These are phyloP conservation scores for Hsuehochloa calcarea DNA, from an alignment of 176 grass and related monocot genomes.

Conservation along the genomic window DNA sequence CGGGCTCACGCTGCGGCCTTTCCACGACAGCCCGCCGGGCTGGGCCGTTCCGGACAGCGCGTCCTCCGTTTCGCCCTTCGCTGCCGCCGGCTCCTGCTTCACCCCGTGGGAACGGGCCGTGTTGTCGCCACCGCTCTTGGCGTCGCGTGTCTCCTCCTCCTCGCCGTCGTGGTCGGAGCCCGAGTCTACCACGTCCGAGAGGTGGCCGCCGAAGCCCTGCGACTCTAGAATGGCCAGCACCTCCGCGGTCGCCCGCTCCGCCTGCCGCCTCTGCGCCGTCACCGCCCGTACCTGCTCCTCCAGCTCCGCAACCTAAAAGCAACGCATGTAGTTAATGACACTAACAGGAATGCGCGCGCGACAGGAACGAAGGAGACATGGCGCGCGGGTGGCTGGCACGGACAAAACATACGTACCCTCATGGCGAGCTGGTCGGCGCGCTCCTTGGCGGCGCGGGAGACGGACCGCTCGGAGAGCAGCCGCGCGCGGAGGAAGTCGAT, in stretches of 20 bases:
- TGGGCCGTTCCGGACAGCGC: constrained; percentile 48
- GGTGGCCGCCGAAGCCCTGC: constrained; percentile 53
- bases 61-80: constrained; percentile 38
- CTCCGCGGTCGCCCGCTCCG: constrained; percentile 62
- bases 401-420: constrained; percentile 39
- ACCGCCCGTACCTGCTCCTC: constrained; percentile 85
- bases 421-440: constrained; percentile 76
- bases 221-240: constrained; percentile 62
- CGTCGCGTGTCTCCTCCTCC: neutral
- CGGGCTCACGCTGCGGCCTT: constrained; percentile 72
- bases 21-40: constrained; percentile 77
- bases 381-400: neutral
- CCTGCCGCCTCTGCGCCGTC: constrained; percentile 63
- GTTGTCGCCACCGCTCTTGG: neutral
- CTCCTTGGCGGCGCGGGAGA: constrained; percentile 83
- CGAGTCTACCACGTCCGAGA: constrained; percentile 54
- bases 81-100: neutral
- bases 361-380: neutral
- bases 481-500: constrained; percentile 92
- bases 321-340: neutral
- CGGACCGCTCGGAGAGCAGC: constrained; percentile 88
- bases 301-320: constrained; percentile 71
- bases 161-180: constrained; percentile 47
- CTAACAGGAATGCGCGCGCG: neutral
- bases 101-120: neutral